Evolutionary conservation across 2,329 filamentous ascomycete species (phyloP).

Genomic region (Calonectria hongkongensis): DNA sequence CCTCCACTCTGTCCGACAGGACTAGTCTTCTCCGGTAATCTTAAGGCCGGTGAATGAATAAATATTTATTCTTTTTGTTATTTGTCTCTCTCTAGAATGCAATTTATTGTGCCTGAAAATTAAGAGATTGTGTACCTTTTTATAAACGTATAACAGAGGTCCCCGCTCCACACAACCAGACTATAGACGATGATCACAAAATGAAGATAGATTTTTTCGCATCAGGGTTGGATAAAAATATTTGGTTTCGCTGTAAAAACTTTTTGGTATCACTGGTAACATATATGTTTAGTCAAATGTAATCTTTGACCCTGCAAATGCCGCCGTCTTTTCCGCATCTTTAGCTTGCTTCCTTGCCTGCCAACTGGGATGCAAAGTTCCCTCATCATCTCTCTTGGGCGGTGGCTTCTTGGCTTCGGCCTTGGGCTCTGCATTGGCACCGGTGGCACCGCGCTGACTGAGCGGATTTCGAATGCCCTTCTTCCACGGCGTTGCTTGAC

Average conservation of each 20-base stretch:
- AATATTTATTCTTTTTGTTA: too few species aligned
- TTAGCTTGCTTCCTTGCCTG: slow-evolving; percentile 78
- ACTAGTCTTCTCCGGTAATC: too few species aligned
- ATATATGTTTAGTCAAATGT: slow-evolving; percentile 69
- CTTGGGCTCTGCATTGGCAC: slow-evolving; percentile 19
- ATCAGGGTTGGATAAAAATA: not conserved
- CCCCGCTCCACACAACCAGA: too few species aligned
- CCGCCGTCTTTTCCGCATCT: slow-evolving; percentile 70
- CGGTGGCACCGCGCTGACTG: slow-evolving; percentile 40
- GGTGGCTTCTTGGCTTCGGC: slow-evolving; percentile 45
- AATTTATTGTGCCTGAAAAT: too few species aligned
- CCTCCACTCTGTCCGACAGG: too few species aligned
- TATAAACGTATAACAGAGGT: too few species aligned
- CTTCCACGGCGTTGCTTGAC: slow-evolving; percentile 70
- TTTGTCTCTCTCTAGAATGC: too few species aligned
- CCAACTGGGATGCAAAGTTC: slow-evolving; percentile 79
- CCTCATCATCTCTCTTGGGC: slow-evolving; percentile 68
- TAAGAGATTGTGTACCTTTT: too few species aligned
- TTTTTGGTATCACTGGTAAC: slow-evolving; percentile 42
- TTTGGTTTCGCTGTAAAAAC: slow-evolving; percentile 8
- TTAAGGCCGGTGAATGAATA: too few species aligned
- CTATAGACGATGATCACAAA: too few species aligned
- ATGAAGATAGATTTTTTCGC: not conserved
- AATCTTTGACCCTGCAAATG: slow-evolving; percentile 75
- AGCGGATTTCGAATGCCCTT: slow-evolving; percentile 66